Conservation (phyloP, 441 rosid genomes). For the Brassica balearica region DNA sequence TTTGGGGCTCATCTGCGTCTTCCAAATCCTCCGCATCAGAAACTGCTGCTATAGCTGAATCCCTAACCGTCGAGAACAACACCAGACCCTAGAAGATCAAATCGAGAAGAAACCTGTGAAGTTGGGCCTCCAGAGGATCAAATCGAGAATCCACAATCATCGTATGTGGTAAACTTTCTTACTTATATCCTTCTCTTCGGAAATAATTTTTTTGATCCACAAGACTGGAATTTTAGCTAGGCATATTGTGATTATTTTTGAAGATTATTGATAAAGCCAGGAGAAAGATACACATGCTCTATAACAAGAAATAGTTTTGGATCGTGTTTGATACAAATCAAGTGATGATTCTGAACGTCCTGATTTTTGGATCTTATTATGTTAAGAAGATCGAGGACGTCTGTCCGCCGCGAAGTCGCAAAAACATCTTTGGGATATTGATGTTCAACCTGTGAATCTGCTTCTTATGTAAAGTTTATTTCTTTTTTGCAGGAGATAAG, state of each 20-base stretch:
- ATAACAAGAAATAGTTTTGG: slow-evolving; percentile 19
- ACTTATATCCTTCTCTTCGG: too few relatives aligned
- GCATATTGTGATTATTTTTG: not conserved
- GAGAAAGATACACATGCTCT: not conserved
- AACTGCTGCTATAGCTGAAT: not conserved
- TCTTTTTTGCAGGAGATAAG: not conserved
- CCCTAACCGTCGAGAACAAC: not conserved
- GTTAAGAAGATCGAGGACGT: not conserved
- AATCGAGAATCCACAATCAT: too few relatives aligned
- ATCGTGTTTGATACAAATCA: slow-evolving; percentile 9
- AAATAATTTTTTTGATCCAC: too few relatives aligned
- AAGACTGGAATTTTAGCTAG: not conserved
- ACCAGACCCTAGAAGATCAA: not conserved
- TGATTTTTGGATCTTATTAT: not conserved
- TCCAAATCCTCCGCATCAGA: not conserved
- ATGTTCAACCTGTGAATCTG: not conserved
- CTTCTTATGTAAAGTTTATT: not conserved
- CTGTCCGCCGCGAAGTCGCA: not conserved
- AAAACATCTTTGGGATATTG: not conserved
- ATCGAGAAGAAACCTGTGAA: too few relatives aligned
- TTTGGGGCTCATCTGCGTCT: not conserved
- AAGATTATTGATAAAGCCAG: not conserved
- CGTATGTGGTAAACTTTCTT: too few relatives aligned
- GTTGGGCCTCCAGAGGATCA: too few relatives aligned
- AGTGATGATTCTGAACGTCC: slow-evolving; percentile 22